Conservation (phyloP, 805 yeast genomes). For the Crinitomyces ghanaensis region DNA sequence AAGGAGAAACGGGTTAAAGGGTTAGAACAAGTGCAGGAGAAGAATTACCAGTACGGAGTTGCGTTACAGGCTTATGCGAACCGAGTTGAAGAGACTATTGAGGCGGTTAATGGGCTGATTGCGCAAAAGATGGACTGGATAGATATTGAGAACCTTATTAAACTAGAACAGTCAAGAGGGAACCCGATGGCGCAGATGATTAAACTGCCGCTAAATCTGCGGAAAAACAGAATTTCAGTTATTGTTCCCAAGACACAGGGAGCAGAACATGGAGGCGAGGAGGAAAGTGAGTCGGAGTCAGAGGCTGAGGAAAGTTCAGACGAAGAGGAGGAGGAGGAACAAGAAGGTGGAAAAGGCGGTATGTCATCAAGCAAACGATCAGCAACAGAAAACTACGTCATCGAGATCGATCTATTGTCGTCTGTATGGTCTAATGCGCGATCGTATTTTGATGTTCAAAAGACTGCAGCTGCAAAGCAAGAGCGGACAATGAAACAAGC, state of each 20-base stretch:
- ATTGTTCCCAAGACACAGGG: conserved; percentile 34
- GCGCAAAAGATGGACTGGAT: conserved; percentile 92
- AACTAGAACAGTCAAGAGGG: conserved; percentile 55
- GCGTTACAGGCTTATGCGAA: conserved; percentile 59
- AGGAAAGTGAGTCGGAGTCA: conserved; percentile 22
- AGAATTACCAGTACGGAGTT: conserved; percentile 59
- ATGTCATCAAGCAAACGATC: no score
- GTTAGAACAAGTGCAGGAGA: conserved; percentile 48
- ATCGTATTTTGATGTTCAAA: conserved; percentile 65
- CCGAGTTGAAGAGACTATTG: conserved; percentile 58
- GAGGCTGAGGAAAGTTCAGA: conserved; percentile 20
- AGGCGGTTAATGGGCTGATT: conserved; percentile 51
- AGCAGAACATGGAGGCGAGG: conserved; percentile 20
- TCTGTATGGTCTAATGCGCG: conserved; percentile 88
- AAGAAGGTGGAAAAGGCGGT: no score
- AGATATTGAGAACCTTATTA: conserved; percentile 65
- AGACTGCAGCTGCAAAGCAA: conserved; percentile 65
- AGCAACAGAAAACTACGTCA: not conserved
- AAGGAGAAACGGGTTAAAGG: conserved; percentile 59
- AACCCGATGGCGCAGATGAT: conserved; percentile 54
- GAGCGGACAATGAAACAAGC: conserved; percentile 71
- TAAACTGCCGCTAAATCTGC: conserved; percentile 55
- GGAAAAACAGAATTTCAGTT: conserved; percentile 54
- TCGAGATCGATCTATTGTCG: conserved; percentile 53
- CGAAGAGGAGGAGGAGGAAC: conserved; percentile 9